These are phyloP conservation scores for Sanguinoderma infundibulare DNA, from an alignment of 1,284 basidiomycete genomes.

Conservation along the genomic window DNA sequence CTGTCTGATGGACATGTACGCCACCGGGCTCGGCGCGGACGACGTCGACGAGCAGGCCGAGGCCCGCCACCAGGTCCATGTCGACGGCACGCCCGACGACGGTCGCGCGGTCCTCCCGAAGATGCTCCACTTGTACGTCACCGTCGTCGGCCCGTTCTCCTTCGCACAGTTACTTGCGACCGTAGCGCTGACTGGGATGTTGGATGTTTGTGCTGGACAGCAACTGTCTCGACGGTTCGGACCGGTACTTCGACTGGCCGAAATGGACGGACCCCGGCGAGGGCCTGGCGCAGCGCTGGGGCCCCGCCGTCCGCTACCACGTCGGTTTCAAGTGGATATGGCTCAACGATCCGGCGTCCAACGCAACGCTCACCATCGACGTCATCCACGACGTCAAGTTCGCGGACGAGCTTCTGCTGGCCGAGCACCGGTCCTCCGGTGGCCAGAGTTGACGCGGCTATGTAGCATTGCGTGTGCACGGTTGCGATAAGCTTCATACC, in stretches of 20 bases:
- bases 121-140: slow-evolving; percentile 51
- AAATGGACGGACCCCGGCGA: slow-evolving; percentile 49
- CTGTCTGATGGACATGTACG: slow-evolving; percentile 51
- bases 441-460: not conserved
- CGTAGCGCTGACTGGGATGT: slow-evolving; percentile 7
- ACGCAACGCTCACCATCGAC: slow-evolving; percentile 32
- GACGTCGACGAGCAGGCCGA: slow-evolving; percentile 42
- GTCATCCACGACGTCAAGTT: slow-evolving; percentile 34
- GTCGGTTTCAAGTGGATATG: slow-evolving; percentile 55
- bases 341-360: slow-evolving; percentile 40
- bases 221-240: slow-evolving; percentile 50
- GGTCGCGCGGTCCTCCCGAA: slow-evolving; percentile 47
- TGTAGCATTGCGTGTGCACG: no score
- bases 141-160: no score
- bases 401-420: slow-evolving; percentile 36
- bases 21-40: slow-evolving; percentile 44
- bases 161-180: not conserved
- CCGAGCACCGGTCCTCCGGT: slow-evolving; percentile 3
- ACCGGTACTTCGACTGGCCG: slow-evolving; percentile 48
- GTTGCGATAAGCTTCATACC: no score
- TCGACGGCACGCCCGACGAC: slow-evolving; percentile 42
- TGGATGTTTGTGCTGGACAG: slow-evolving; percentile 32
- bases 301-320: slow-evolving; percentile 47
- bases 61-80: slow-evolving; percentile 39
- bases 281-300: slow-evolving; percentile 45